Percentiles rank a stretch among this genome's conserved stretches.
phyloP scores from a whole-genome alignment of 441 rosid genomes.

The Erodium chrysanthum region DNA sequence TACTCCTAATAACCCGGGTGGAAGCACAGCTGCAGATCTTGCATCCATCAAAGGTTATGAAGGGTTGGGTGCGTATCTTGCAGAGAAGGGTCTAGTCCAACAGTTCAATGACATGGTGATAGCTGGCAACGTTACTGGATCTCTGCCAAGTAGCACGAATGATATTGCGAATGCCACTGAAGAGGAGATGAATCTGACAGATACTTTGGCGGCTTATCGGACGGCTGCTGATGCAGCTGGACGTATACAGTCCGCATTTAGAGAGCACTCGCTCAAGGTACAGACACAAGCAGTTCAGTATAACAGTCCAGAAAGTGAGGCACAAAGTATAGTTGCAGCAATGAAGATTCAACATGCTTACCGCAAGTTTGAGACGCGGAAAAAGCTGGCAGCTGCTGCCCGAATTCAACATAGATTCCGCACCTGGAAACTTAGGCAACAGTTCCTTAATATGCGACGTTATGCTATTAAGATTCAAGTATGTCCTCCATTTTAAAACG shows the following conservation, averaged over 20 bases:
- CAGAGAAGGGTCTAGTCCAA: constrained; percentile 70
- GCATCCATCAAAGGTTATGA: constrained; percentile 69
- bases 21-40: constrained; percentile 80
- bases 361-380: constrained; percentile 51
- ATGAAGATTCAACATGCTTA: constrained; percentile 91
- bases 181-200: constrained; percentile 68
- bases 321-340: constrained; percentile 64
- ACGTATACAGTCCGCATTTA: constrained; percentile 74
- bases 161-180: constrained; percentile 33
- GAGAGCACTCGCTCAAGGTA: constrained; percentile 67
- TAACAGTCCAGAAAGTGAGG: constrained; percentile 65
- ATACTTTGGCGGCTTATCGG: constrained; percentile 70
- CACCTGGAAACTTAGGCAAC: constrained; percentile 65
- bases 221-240: constrained; percentile 94
- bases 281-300: constrained; percentile 40
- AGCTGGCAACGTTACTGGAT: constrained; percentile 82
- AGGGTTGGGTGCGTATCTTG: constrained; percentile 81
- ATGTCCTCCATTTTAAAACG: constrained; percentile 19
- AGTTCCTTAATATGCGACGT: constrained; percentile 63
- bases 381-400: constrained; percentile 74
- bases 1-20: constrained; percentile 50
- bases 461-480: constrained; percentile 80
- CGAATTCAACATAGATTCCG: constrained; percentile 83
- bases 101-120: constrained; percentile 71
- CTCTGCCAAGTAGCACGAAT: constrained; percentile 39